Evolutionary conservation across 2,329 filamentous ascomycete species (phyloP).

Genomic region (Chaetomium olivaceum): DNA sequence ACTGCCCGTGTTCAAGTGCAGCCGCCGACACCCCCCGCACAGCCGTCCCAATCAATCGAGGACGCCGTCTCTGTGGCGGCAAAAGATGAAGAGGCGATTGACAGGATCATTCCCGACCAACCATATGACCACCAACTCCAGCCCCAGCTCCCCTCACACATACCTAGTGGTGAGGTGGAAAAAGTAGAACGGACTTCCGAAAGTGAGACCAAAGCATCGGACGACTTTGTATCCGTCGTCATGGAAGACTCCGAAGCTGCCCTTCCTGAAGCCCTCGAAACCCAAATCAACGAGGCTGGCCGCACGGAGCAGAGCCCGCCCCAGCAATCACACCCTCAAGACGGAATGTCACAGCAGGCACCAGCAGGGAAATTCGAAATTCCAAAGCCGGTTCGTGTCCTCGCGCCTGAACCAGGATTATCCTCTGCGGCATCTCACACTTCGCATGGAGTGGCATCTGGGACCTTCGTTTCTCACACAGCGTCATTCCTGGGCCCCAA

Average conservation of each 20-base stretch:
- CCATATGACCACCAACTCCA: conserved; percentile 12
- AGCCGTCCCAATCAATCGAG: conserved; percentile 16
- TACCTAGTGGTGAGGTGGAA: background rate
- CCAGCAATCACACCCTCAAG: background rate
- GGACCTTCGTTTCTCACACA: background rate
- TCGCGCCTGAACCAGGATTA: background rate
- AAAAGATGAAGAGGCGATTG: conserved; percentile 18
- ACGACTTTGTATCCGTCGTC: background rate
- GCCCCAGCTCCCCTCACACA: conserved; percentile 2
- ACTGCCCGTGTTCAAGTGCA: conserved; percentile 12
- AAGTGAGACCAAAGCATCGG: background rate
- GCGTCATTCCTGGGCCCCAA: conserved; percentile 5
- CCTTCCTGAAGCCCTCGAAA: background rate
- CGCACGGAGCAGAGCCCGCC: background rate
- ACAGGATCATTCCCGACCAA: conserved; percentile 8
- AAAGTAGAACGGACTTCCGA: background rate
- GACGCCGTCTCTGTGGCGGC: conserved; percentile 16
- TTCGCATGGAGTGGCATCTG: background rate
- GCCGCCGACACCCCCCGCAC: conserved; percentile 22
- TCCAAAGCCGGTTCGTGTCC: background rate
- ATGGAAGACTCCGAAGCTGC: background rate
- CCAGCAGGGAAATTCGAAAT: conserved; percentile 4
- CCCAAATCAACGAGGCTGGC: background rate
- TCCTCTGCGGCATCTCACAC: background rate
- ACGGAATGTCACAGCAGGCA: background rate